Evolutionary conservation across 768 basidiomycete genomes (phyloP), one percentile per base, ranked within the genome.

Genomic region (Pleurotus platypus): DNA sequence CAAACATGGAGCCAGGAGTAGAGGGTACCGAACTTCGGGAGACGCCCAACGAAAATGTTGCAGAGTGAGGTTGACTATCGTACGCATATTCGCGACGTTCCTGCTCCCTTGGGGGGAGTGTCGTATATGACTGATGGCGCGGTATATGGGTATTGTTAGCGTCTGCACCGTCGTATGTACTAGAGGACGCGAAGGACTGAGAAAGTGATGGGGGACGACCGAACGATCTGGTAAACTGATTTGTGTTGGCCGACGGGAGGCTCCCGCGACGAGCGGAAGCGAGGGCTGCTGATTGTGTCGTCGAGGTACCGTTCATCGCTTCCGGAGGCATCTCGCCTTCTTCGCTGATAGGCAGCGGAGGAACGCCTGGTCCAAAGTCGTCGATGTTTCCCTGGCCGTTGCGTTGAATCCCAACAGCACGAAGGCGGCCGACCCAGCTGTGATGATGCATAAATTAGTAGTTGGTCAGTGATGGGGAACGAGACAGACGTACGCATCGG

Each of bases 351-450:
- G 62, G 15, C 55, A 66, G 35, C 57, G 61, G 4, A 46, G 61
- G 12, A 55, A 65, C 38, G 55, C 60, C 4, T 64, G 67, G 12
- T 65, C 9, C 26, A 16, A 30, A 27, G 3, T 35, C 49, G 49
- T 16, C 49, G 13, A 15, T 30, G 7, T 35, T 64, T 56, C 67
- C 66, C 59, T 65, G 59, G 54, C 63, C 62, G 58, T 69, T 68
- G 12, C 90, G 81, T 60, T 90, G 87, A 40, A 93, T 71, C 4
- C 92, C 92, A 40, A 94, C 81, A 30, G 87, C 78, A 2, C 89
- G 83, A 13, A 94, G 74, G 3, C 92, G 83, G 47, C 89, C 89
- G 35, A 94, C 89, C 92, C 92, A 94, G 43, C 89, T 90, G 63
- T 45, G 51, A 38, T 58, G 47, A 35, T 16, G 18, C 47, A 53